Percentiles rank a stretch among this genome's conserved stretches.
Evolutionary conservation across 306 rosid genomes (phyloP).

Genomic region (Datisca glomerata): DNA sequence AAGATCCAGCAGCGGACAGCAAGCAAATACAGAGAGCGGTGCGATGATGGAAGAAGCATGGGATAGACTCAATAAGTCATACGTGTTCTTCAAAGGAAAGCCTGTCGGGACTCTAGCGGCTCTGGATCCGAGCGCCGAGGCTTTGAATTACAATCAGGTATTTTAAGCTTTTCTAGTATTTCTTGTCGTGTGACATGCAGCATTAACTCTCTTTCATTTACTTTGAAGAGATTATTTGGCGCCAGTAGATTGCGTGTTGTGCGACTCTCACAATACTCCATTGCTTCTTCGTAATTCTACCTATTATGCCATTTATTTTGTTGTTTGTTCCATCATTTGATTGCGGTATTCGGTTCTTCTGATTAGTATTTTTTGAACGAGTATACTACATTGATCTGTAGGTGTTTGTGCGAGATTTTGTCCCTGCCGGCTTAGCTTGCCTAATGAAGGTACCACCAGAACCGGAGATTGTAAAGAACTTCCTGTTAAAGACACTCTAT

Average conservation of each 20-base stretch:
- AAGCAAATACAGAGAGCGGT: neutral
- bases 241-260: neutral
- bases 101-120: constrained; percentile 23
- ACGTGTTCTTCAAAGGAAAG: constrained; percentile 10
- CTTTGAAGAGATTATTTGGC: neutral
- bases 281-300: no score
- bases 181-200: neutral
- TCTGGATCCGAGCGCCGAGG: constrained; percentile 15
- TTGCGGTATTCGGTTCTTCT: no score
- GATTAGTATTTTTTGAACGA: no score
- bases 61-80: constrained; percentile 10
- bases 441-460: constrained; percentile 12
- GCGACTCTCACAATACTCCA: no score
- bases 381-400: neutral
- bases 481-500: constrained; percentile 18
- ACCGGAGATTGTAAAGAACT: constrained; percentile 17
- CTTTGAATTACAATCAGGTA: constrained; percentile 20
- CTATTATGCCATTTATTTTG: no score
- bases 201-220: neutral
- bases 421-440: constrained; percentile 19
- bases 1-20: constrained; percentile 2
- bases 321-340: no score
- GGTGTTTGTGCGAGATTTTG: constrained; percentile 22
- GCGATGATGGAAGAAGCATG: constrained; percentile 23
- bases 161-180: neutral